Base-by-base conservation (phyloP, 441 rosid species). In the Capsella rubella region DNA sequence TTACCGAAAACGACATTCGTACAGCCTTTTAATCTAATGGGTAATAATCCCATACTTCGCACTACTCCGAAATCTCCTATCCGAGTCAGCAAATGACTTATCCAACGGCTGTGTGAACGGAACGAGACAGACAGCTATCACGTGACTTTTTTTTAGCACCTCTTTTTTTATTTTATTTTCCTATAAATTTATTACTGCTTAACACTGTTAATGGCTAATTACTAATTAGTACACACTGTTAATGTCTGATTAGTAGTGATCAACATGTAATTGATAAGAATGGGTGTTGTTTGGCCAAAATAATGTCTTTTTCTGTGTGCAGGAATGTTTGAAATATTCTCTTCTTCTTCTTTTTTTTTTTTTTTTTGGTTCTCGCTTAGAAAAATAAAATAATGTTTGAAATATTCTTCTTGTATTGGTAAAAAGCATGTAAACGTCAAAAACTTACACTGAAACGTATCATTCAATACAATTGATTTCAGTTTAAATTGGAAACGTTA, bases 1-100 rank as follows among this genome's bases (percentile, higher is more conserved):
- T 68, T 73, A 61, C 74, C 81, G 78, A 78, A 73, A 73, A 78
- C 78, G 78, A 78, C 78, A 73, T 72, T 72, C 61, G 81, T 72
- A 78, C 78, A 78, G 73, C 65, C 57, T 73, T 46, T 78, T 63
- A 78, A 55, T 68, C 40, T 15, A 47, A 49, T 52, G 51, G 5
- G 67, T 68, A 21, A 11, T 73, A 32, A 73, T 78, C 68, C 1
- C 8, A 35, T 73, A n/a, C 78, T 47, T 49, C 51, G 25, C 78
- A 78, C 18, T n/a, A 66, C 71, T 73, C 78, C 60, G 40, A 27
- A 59, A 60, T 53, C 49, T 29, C n/a, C 16, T 12, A 56, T 64
- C 56, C 43, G 2, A 63, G 45, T 76, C 73, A 77, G 56, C 77
- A 43, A 13, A n/a, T 8, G 69, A 66, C 64, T 59, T 72, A 72